Conservation (phyloP, 1,284 basidiomycete genomes). For the Microbotryum lychnidis-dioicae region DNA sequence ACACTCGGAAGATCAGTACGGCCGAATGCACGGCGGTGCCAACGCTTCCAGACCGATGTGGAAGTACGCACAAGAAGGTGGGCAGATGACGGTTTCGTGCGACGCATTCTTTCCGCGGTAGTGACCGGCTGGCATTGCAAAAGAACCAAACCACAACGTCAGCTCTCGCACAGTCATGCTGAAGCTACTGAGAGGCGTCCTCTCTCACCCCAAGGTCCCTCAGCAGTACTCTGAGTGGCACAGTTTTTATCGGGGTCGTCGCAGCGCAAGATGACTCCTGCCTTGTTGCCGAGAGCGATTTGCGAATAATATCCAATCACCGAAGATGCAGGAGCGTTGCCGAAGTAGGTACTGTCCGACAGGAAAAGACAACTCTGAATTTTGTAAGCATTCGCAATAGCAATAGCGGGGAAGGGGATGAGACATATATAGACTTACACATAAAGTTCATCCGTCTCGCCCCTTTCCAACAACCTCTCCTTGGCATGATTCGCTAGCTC, state of each 20-base stretch:
- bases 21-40: too few relatives aligned
- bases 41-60: too few relatives aligned
- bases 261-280: slow-evolving; percentile 8
- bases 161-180: background rate
- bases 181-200: too few relatives aligned
- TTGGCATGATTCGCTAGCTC: slow-evolving; percentile 14
- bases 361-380: background rate
- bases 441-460: slow-evolving; percentile 18
- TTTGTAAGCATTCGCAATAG: too few relatives aligned
- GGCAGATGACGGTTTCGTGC: slow-evolving; percentile 22
- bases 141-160: background rate
- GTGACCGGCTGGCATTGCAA: slow-evolving; percentile 12
- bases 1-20: too few relatives aligned
- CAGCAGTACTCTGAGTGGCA: slow-evolving; percentile 4
- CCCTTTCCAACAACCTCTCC: slow-evolving; percentile 11
- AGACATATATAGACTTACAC: background rate
- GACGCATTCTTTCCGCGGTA: slow-evolving; percentile 17
- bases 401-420: background rate
- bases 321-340: slow-evolving; percentile 9
- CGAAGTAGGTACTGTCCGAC: slow-evolving; percentile 12
- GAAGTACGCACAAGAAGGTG: slow-evolving; percentile 11
- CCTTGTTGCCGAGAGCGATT: slow-evolving; percentile 19
- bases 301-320: slow-evolving; percentile 15
- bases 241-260: slow-evolving; percentile 21
- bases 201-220: slow-evolving; percentile 11